These are phyloP conservation scores for Selaginella moellendorffii DNA, from an alignment of 75 land plant genomes.

Conservation along the genomic window DNA sequence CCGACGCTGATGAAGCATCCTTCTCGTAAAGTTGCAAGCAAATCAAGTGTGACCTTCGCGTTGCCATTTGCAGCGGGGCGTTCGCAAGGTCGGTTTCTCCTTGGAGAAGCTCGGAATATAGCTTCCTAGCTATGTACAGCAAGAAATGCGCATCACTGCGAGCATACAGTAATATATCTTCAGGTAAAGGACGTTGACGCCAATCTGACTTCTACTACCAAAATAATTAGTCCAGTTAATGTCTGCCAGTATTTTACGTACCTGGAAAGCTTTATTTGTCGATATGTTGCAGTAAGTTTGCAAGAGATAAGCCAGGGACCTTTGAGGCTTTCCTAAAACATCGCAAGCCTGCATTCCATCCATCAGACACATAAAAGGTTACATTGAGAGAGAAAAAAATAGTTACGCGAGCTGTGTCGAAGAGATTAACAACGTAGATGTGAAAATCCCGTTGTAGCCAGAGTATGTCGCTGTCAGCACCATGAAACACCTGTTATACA, in stretches of 20 bases:
- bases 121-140: conserved; percentile 64
- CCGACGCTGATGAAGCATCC: conserved; percentile 42
- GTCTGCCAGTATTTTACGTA: conserved; percentile 10
- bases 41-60: conserved; percentile 60
- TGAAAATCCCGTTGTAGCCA: conserved; percentile 99
- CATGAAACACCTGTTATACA: conserved; percentile 99
- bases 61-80: conserved; percentile 45
- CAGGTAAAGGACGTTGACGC: conserved; percentile 79
- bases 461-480: conserved; percentile 88
- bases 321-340: conserved; percentile 72
- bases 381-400: not conserved
- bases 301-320: conserved; percentile 80
- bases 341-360: conserved; percentile 62
- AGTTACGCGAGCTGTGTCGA: conserved; percentile 89
- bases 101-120: conserved; percentile 38
- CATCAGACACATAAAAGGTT: not conserved
- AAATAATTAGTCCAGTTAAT: not conserved
- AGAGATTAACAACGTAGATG: conserved; percentile 87
- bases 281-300: conserved; percentile 72
- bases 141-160: conserved; percentile 86
- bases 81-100: conserved; percentile 10
- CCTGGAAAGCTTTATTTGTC: conserved; percentile 78
- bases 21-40: conserved; percentile 86
- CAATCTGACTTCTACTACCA: conserved; percentile 77
- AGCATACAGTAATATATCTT: conserved; percentile 75